These are phyloP conservation scores for Venturia oleaginea DNA, from an alignment of 2,329 filamentous ascomycete species.

Conservation along the genomic window DNA sequence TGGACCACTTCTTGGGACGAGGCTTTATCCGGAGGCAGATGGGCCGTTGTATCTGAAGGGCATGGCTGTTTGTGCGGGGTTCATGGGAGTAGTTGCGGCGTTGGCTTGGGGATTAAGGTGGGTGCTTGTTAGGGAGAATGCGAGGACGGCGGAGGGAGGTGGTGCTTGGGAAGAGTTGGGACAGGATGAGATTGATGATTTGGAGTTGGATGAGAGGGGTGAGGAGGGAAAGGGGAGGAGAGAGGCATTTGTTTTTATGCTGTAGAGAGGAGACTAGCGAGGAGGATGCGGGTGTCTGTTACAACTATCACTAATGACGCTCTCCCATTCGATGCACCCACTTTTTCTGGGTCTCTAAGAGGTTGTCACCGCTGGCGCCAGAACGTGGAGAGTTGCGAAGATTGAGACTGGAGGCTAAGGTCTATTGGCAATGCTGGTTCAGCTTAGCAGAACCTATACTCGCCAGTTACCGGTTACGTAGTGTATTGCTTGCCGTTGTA, in stretches of 20 bases:
- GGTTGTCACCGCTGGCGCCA: too few species aligned
- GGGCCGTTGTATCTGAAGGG: constrained; percentile 41
- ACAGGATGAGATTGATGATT: constrained; percentile 1
- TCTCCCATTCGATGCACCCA: neutral
- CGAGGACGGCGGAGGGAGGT: neutral
- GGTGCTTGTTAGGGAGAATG: constrained; percentile 29
- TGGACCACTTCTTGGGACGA: constrained; percentile 54
- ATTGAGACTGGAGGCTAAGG: too few species aligned
- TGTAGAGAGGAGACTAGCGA: constrained; percentile 17
- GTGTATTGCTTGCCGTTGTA: too few species aligned
- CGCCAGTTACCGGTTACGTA: too few species aligned
- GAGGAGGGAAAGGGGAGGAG: neutral
- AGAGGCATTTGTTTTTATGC: constrained; percentile 22
- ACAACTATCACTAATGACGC: neutral
- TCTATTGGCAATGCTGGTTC: too few species aligned
- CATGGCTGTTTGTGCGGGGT: constrained; percentile 41
- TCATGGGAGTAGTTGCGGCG: constrained; percentile 39
- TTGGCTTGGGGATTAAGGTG: constrained; percentile 35
- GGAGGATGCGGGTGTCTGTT: too few species aligned
- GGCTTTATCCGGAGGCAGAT: constrained; percentile 44
- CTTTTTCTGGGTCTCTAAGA: too few species aligned
- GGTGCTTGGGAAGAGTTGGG: neutral
- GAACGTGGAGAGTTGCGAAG: too few species aligned
- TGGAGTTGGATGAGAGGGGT: constrained; percentile 11
- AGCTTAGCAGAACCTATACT: too few species aligned